Percentiles rank a stretch among this genome's conserved stretches.
phyloP scores from a whole-genome alignment of 1,139 yeast genomes.

The Wickerhamiella pararugosa region DNA sequence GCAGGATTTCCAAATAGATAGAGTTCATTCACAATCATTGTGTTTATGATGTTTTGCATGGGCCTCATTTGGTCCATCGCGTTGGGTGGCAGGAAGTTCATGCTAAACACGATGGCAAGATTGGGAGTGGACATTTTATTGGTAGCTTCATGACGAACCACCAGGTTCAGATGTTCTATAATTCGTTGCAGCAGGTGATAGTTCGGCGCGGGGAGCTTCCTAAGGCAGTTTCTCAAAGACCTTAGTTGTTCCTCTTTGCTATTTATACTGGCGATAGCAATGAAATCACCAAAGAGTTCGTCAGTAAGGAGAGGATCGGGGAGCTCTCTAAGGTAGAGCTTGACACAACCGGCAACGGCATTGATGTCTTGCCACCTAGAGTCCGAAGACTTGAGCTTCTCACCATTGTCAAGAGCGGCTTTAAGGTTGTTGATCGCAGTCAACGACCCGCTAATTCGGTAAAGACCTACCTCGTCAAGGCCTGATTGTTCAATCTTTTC shows the following conservation, averaged over 20 bases:
- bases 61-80: conserved; percentile 18
- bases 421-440: conserved; percentile 62
- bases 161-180: conserved; percentile 47
- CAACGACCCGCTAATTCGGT: conserved; percentile 81
- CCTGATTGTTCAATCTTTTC: conserved; percentile 72
- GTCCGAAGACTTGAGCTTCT: conserved; percentile 50
- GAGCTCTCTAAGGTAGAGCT: conserved; percentile 68
- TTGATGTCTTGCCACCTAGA: conserved; percentile 69
- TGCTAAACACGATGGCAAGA: conserved; percentile 60
- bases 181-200: conserved; percentile 53
- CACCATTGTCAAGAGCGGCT: conserved; percentile 57
- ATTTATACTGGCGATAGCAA: conserved; percentile 18
- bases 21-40: conserved; percentile 22
- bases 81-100: conserved; percentile 34
- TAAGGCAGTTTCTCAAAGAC: conserved; percentile 33
- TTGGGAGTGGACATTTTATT: conserved; percentile 73
- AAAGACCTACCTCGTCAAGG: conserved; percentile 77
- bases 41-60: conserved; percentile 27
- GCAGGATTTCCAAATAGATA: conserved; percentile 18
- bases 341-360: conserved; percentile 80
- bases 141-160: conserved; percentile 41
- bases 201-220: conserved; percentile 46
- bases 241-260: conserved; percentile 25
- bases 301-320: conserved; percentile 75
- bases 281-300: conserved; percentile 38